Conservation (phyloP, 331 rosid genomes). For the Ulmus americana region DNA sequence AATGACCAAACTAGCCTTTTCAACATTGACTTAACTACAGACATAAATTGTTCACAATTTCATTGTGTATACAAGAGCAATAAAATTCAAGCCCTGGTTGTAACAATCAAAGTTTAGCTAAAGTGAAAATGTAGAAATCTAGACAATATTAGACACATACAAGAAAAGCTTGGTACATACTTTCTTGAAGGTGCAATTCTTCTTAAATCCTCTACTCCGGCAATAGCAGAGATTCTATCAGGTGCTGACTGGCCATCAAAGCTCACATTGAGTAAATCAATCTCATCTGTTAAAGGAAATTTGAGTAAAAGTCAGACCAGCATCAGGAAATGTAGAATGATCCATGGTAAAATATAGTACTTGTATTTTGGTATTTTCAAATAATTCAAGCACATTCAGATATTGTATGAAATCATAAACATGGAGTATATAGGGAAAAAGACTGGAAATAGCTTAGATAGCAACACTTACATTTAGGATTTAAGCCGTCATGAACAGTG, state of each 20-base stretch:
- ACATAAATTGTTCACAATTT: background rate
- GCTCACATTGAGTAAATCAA: constrained; percentile 88
- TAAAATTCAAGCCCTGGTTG: background rate
- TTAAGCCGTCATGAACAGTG: constrained; percentile 71
- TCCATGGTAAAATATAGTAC: constrained; percentile 19
- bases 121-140: constrained; percentile 7
- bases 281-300: constrained; percentile 51
- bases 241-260: constrained; percentile 81
- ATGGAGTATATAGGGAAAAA: background rate
- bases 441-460: constrained; percentile 15
- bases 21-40: background rate
- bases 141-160: constrained; percentile 3
- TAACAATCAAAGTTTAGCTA: background rate
- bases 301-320: constrained; percentile 8
- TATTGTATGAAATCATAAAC: constrained; percentile 9
- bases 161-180: constrained; percentile 35
- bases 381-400: constrained; percentile 15
- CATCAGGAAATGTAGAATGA: background rate
- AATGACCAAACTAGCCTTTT: too few species aligned
- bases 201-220: constrained; percentile 62
- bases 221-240: constrained; percentile 77
- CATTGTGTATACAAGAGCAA: constrained; percentile 1
- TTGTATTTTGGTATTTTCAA: constrained; percentile 21
- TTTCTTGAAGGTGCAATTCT: constrained; percentile 75
- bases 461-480: constrained; percentile 60